Evolutionary conservation across 768 basidiomycete species (phyloP), one percentile per base, ranked within the genome.

Genomic region (Lactarius hengduanensis): DNA sequence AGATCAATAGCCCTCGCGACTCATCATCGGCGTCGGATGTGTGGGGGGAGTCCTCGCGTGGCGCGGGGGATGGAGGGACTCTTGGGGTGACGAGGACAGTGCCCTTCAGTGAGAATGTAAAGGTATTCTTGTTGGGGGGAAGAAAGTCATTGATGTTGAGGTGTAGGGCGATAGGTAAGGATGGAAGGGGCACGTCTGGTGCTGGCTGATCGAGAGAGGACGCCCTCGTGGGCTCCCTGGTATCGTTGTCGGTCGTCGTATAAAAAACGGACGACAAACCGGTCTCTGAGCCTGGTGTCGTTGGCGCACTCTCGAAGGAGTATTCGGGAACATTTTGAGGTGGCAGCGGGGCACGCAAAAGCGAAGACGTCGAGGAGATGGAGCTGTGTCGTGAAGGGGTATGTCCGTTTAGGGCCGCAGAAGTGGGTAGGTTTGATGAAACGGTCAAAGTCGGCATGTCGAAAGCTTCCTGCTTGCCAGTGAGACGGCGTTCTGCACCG

Each of bases 81-180:
- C 68, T 80, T 55, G 88, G 79, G 6, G 80, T 81, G 38, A 93
- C 76, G 4, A 92, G 78, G 54, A 92, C 79, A 8, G 82, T 86
- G 7, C 91, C 90, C 13, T 81, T 80, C 56, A 92, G 83, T 13
- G 78, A 82, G 75, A 92, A 90, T 6, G 81, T 82, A 71, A 93
- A 88, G 18, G 78, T 71, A 65, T 86, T 87, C 75, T 86, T 89
- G 34, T 81, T 77, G 10, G 90, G 84, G 3, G 86, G 83, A 30
- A 85, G 79, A 8, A 92, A 78, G 50, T 92, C 89, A 70, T 90
- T 90, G 80, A 92, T 90, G 72, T 92, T 91, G 66, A 94, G 70
- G 73, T 92, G 90, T 10, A 92, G 76, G 0, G 89, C 90, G 55
- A 94, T 80, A 3, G 89, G 87, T 16, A 80, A 82, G 1, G 90